phyloP scores from a whole-genome alignment of 208 protist species.

The Wallacemonas rigidus region DNA sequence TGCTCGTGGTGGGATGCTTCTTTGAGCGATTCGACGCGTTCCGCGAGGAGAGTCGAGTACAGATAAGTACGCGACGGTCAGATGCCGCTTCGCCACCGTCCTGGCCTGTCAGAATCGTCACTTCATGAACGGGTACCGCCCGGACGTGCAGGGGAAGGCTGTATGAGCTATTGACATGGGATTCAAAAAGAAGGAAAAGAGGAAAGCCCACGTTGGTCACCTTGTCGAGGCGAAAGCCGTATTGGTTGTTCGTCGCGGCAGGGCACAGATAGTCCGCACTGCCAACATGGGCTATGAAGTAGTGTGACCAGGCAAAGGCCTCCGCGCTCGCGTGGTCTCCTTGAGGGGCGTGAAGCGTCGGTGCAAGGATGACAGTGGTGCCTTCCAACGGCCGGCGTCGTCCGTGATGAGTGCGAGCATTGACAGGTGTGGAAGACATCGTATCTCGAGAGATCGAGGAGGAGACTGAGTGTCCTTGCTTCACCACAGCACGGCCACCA shows the following conservation, averaged over 20 bases:
- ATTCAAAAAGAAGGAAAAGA: conserved; percentile 71
- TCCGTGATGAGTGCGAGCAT: not conserved
- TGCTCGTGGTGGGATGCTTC: not conserved
- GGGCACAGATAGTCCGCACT: conserved; percentile 68
- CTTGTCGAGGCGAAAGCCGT: conserved; percentile 75
- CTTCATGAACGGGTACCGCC: conserved; percentile 47
- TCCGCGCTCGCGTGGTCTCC: conserved; percentile 53
- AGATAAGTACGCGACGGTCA: conserved; percentile 31
- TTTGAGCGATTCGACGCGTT: not conserved
- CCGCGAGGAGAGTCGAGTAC: conserved; percentile 36
- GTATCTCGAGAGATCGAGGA: not conserved
- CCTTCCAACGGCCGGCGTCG: conserved; percentile 16
- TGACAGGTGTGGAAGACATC: not conserved
- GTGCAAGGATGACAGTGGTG: conserved; percentile 44
- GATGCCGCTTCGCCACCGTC: conserved; percentile 23
- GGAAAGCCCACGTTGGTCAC: conserved; percentile 62
- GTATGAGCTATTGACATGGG: conserved; percentile 36
- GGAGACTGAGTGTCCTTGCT: not conserved
- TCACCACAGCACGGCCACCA: not conserved
- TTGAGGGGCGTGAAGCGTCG: conserved; percentile 16
- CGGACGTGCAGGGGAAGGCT: conserved; percentile 25
- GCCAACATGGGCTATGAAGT: conserved; percentile 71
- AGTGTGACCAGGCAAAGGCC: conserved; percentile 58
- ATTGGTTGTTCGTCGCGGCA: conserved; percentile 37
- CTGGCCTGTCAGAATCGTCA: conserved; percentile 50